Evolutionary conservation across 208 protist species (phyloP), one percentile per base, ranked within the genome.

Genomic region (Trypanosoma theileri): DNA sequence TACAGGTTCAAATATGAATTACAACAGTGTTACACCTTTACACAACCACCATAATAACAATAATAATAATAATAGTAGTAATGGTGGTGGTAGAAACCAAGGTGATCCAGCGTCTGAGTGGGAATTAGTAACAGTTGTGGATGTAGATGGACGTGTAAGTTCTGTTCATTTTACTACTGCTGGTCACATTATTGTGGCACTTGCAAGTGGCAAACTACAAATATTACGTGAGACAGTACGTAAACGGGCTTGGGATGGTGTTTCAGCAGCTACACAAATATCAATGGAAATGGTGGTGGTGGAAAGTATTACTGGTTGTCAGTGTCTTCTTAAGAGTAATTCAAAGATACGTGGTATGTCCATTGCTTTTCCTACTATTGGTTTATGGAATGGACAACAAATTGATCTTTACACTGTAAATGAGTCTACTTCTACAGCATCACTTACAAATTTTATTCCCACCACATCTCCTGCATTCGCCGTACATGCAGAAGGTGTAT

Each of bases 381-480:
- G 84, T 11, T 68, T 96, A n/a, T 98, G 90, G 89, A 91, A 81
- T 59, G 91, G 88, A 35, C 80, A 80, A 19, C 83, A 94, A 74
- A 94, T 97, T 53, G 88, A 94, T 60, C 58, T 96, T 17, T 97
- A 93, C 77, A 84, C 83, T 50, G 91, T 96, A 66, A 90, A 95
- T 80, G 89, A 95, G 69, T 59, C 81, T 21, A 91, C 83, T 3
- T 95, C 86, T 10, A 80, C 80, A 45, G 84, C 84, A 17, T 76
- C 84, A 42, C 75, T 89, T 22, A 70, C 86, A 41, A 92, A 87
- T 61, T 93, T 88, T 66, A 73, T 96, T 42, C 70, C 79, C 45
- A 81, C 84, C 11, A 84, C 84, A 44, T 92, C 77, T 67, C 60
- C 85, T 19, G 87, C 84, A 16, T 93, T 98, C 55, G 89, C 88